Evolutionary conservation across 345 rosid genomes (phyloP), one percentile per base, ranked within the genome.

Genomic region (Punica granatum): DNA sequence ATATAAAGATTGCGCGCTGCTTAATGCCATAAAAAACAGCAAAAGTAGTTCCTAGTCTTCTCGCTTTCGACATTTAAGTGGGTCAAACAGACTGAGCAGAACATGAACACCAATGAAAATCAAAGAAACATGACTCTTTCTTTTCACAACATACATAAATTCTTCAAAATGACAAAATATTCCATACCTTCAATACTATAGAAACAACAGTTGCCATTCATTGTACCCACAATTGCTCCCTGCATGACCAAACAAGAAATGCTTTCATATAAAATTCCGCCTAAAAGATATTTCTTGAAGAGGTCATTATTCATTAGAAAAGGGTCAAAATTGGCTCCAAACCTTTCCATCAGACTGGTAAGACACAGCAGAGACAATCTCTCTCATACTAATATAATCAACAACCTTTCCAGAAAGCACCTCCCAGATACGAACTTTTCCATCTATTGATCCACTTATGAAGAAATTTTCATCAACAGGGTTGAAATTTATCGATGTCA

Each of bases 391-490:
- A 7, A 86, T 78, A 69, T 85, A 88, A 76, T 86, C 90, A 59
- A 86, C 82, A 70, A 90, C 92, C 65, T 58, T 78, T 49, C 86
- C 76, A 30, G 46, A 63, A 19, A 72, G 65, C 30, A 82, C 85
- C 80, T 88, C 85, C 97, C 97, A 90, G 64, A 88, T 79, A 30
- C 97, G 90, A 62, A 88, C 88, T 71, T 85, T 85, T 59, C 90
- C 85, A 58, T 85, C 90, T 58, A 85, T 74, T 32, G 90, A 85
- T 56, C 90, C 87, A 64, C 87, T 85, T 36, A 83, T 67, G 78
- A 83, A 83, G 77, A 69, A 74, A 59, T 81, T 69, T 71, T 76
- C 90, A 76, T 85, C 78, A 66, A 63, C 73, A 12, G 90, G 85
- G 65, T 83, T 83, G 70, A 85, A 85, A 54, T 76, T 79, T 66